phyloP scores from a whole-genome alignment of 2,329 filamentous ascomycete species.

The Plectosphaerella plurivora region DNA sequence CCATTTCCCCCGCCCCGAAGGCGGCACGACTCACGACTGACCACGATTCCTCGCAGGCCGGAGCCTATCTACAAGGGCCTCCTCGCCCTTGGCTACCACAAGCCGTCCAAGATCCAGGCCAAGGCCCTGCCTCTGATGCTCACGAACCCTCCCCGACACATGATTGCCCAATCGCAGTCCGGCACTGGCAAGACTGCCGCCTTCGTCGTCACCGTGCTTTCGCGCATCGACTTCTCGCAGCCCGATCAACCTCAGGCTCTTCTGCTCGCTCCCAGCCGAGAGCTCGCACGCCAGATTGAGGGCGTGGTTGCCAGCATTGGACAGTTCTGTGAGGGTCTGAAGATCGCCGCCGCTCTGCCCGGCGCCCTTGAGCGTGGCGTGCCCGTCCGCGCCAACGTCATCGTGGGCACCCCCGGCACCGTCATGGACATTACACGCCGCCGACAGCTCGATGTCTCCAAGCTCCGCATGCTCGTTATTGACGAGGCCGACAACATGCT shows the following conservation, averaged over 20 bases:
- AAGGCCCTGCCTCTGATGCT: slow-evolving; percentile 88
- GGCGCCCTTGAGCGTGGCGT: slow-evolving; percentile 66
- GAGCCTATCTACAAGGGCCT: slow-evolving; percentile 70
- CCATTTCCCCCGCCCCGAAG: no score
- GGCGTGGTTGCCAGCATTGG: slow-evolving; percentile 82
- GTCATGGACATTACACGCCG: slow-evolving; percentile 82
- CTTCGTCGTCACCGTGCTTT: slow-evolving; percentile 88
- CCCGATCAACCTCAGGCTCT: slow-evolving; percentile 76
- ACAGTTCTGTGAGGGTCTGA: slow-evolving; percentile 71
- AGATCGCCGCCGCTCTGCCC: slow-evolving; percentile 78
- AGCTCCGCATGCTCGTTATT: slow-evolving; percentile 79
- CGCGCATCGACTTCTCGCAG: slow-evolving; percentile 71
- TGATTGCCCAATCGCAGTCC: slow-evolving; percentile 98
- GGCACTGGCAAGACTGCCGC: slow-evolving; percentile 97
- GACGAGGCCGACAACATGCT: slow-evolving; percentile 99
- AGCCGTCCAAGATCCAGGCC: slow-evolving; percentile 97
- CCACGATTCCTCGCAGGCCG: slow-evolving; percentile 17
- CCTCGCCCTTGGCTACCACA: slow-evolving; percentile 78
- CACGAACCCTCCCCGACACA: slow-evolving; percentile 78
- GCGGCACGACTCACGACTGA: no score
- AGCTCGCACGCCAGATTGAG: slow-evolving; percentile 91
- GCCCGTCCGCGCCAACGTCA: slow-evolving; percentile 68
- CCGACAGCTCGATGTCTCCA: slow-evolving; percentile 65
- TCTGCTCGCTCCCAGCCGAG: slow-evolving; percentile 85
- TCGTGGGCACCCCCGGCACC: slow-evolving; percentile 92